Base-by-base conservation (phyloP, 2,329 filamentous ascomycete species). In the Ambrosiella xylebori region DNA sequence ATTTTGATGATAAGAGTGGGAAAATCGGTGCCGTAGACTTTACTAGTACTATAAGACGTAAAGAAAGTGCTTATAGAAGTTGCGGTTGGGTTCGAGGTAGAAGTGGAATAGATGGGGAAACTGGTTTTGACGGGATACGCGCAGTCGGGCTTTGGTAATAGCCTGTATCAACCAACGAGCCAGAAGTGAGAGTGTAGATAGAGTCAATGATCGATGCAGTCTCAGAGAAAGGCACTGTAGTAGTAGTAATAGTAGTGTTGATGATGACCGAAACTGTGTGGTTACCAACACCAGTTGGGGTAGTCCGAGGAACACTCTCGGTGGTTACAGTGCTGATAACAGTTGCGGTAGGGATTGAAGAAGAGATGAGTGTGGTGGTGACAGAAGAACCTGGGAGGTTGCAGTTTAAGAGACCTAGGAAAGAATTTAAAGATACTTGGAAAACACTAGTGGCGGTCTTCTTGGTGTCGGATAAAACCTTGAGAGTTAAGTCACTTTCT, bases 381-480 rank as follows among this genome's bases (percentile, higher is more conserved):
- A 7, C 39, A 41, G 52, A 38, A 54, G 50, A 53, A 41, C 57
- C 36, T 54, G 59, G 61, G 19, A 63, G 57, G 55, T 59, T 61
- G 57, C 59, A 62, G 37, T 59, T 58, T 39, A 61, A 63, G n/a
- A 63, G 58, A 39, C 61, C 62, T 6, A 63, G 50, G 13, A 59
- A 62, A 11, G 59, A 61, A 54, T 59, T 47, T 7, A 63, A 51
- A 2, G 59, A 62, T 12, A 62, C 62, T 56, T 62, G 61, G 57
- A 63, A 63, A 27, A 63, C 58, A 37, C 61, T 61, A 38, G 61
- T 57, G 38, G 50, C 41, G 6, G 59, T 60, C 39, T 41, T 54
- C 38, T 54, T 54, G 15, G 36, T 41, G 13, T 5, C 39, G 8
- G 52, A 54, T 1, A 36, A 41, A 19, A 54, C 35, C 37, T 19